These are phyloP conservation scores for Fusarium verrucosum DNA, from an alignment of 2,329 filamentous ascomycete species.

Conservation along the genomic window DNA sequence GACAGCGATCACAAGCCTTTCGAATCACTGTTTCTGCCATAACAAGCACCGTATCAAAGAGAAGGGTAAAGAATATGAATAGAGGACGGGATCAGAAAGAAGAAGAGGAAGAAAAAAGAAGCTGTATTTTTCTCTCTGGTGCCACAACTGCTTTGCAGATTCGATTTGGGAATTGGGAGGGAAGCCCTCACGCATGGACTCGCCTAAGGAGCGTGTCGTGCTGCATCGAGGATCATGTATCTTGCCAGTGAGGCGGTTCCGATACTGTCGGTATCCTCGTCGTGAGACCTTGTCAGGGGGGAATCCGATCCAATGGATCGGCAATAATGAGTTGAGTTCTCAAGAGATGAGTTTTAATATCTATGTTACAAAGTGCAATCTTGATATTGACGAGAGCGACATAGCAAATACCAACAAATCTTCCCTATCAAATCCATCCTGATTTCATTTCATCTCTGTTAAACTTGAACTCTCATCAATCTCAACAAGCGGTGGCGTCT, in stretches of 20 bases:
- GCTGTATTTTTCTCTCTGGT: conserved; percentile 21
- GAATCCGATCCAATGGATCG: conserved; percentile 38
- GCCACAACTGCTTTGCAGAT: conserved; percentile 11
- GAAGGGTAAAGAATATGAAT: conserved; percentile 24
- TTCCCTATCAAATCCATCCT: too few relatives aligned
- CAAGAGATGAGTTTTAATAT: not conserved
- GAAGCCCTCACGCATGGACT: conserved; percentile 28
- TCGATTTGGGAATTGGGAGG: not conserved
- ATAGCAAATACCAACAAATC: not conserved
- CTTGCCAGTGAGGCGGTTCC: conserved; percentile 37
- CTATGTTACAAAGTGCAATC: not conserved
- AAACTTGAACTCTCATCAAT: not conserved
- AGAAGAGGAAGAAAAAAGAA: not conserved
- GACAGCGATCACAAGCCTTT: conserved; percentile 59
- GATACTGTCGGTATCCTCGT: conserved; percentile 37
- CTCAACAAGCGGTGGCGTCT: conserved; percentile 31
- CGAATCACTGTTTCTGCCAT: conserved; percentile 53
- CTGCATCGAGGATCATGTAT: conserved; percentile 33
- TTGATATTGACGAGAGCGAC: not conserved
- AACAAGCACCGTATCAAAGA: conserved; percentile 38
- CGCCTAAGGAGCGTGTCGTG: conserved; percentile 37
- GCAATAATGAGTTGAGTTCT: not conserved
- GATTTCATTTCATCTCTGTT: not conserved
- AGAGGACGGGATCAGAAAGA: conserved; percentile 23
- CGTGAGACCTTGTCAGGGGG: conserved; percentile 32